Evolutionary conservation across 495 filamentous ascomycete genomes (phyloP), one percentile per base, ranked within the genome.

Genomic region (Neurospora cerealis): DNA sequence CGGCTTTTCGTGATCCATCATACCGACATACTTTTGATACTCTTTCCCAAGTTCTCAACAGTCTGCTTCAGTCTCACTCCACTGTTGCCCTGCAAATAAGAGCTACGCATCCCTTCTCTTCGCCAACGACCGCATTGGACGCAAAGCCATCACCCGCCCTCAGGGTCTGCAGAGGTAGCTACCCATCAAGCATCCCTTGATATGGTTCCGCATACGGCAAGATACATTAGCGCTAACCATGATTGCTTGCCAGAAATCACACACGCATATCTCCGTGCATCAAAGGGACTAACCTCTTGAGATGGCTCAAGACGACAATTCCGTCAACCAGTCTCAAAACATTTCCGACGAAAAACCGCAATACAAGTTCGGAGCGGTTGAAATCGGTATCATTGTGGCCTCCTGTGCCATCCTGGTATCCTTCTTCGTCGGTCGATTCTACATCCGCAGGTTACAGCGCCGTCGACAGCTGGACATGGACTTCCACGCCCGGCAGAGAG

Each of bases 401-500:
- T 85, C 75, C 3, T 48, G 76, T n/a, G 34, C 34, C 36, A 21
- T 75, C 44, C 8, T 74, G 21, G 70, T 54, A 38, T 39, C 77
- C 5, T 69, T 74, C 7, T 66, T 71, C 28, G 42, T 79, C 71
- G 13, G 6, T 17, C 54, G 54, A 7, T 76, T 79, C 46, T 79
- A 78, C 70, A 78, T 73, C 72, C 74, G 74, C 48, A 74, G 40
- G 21, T 66, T 79, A 7, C 72, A 72, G 24, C 32, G 46, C 38
- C 77, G 77, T 15, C 77, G 76, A 39, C 66, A 77, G 11, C 66
- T 74, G 8, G 77, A 79, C 71, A 74, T 76, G 41, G 62, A 74
- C 66, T 77, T 75, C 70, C 73, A 74, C 60, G 69, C 46, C 11
- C 44, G 70, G 15, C 70, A 69, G 36, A 71, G 71, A 66, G 40